Evolutionary conservation across 441 rosid species (phyloP).

Genomic region (Corymbia citriodora): DNA sequence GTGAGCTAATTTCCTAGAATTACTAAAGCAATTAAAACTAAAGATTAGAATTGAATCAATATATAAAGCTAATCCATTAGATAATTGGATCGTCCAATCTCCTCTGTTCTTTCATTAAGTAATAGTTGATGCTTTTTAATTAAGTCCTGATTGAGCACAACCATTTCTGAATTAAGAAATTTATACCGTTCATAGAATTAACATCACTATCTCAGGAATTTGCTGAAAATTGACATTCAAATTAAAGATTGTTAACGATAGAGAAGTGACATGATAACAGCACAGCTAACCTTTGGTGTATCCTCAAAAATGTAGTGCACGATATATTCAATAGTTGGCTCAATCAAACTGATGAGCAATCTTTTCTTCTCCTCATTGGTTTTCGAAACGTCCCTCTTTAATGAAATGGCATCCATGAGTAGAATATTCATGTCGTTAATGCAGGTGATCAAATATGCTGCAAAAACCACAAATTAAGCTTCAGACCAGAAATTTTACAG

Average conservation of each 20-base stretch:
- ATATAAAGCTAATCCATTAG: not conserved
- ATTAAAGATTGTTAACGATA: not conserved
- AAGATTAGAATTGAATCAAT: not conserved
- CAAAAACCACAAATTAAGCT: constrained; percentile 2
- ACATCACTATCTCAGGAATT: not conserved
- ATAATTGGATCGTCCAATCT: not conserved
- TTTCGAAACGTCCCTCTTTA: constrained; percentile 28
- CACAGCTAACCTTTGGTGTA: constrained; percentile 61
- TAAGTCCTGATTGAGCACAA: not conserved
- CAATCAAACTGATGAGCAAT: constrained; percentile 62
- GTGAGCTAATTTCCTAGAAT: not conserved
- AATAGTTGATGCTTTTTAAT: not conserved
- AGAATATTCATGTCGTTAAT: constrained; percentile 51
- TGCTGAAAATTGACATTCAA: not conserved
- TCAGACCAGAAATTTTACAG: not conserved
- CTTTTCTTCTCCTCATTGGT: constrained; percentile 34
- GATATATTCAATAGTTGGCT: constrained; percentile 72
- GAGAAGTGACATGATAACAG: not conserved
- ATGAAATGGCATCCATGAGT: constrained; percentile 37
- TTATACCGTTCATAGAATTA: not conserved
- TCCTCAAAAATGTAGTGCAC: constrained; percentile 60
- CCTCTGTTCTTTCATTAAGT: not conserved
- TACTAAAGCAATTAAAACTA: not conserved
- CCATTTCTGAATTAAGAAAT: not conserved
- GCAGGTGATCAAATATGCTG: constrained; percentile 65